Evolutionary conservation across 495 filamentous ascomycete genomes (phyloP), one percentile per base, ranked within the genome.

Genomic region (Barbatosphaeria neglecta): DNA sequence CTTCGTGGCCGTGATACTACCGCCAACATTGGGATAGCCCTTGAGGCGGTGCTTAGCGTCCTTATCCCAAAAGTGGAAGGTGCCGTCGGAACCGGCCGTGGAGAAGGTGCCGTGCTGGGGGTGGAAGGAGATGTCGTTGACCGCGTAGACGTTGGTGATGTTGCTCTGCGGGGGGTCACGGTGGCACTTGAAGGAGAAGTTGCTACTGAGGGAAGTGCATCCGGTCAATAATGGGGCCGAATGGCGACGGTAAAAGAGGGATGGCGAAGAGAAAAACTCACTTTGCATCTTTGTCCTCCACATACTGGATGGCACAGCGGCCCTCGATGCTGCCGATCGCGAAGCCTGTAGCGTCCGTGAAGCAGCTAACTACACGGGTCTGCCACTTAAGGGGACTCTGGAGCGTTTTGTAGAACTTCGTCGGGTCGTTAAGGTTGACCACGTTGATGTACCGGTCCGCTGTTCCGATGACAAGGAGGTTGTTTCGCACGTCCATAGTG

Each of bases 181-280:
- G 62, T 97, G 90, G 68, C 90, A 97, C 67, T 94, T 93, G 75
- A 96, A 97, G 38, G 82, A 86, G 73, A 96, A 95, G 67, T 94
- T 94, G 45, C n/a, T n/a, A n/a, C n/a, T n/a, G n/a, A n/a, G 77
- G 80, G 54, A 77, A 81, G 44, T 48, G n/a, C n/a, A n/a, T n/a
- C n/a, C n/a, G n/a, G n/a, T n/a, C n/a, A n/a, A n/a, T n/a, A n/a
- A n/a, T n/a, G n/a, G n/a, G n/a, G n/a, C n/a, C n/a, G n/a, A n/a
- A n/a, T n/a, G n/a, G n/a, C n/a, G n/a, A n/a, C n/a, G n/a, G n/a
- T n/a, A n/a, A n/a, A n/a, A n/a, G n/a, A n/a, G n/a, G n/a, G n/a
- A n/a, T n/a, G n/a, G n/a, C 13, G 33, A 47, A 11, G 17, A 27
- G 22, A 17, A 37, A 37, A 43, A 56, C 67, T 55, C 68, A 83